Conservation (phyloP, 768 basidiomycete species). For the Crepidotus variabilis region DNA sequence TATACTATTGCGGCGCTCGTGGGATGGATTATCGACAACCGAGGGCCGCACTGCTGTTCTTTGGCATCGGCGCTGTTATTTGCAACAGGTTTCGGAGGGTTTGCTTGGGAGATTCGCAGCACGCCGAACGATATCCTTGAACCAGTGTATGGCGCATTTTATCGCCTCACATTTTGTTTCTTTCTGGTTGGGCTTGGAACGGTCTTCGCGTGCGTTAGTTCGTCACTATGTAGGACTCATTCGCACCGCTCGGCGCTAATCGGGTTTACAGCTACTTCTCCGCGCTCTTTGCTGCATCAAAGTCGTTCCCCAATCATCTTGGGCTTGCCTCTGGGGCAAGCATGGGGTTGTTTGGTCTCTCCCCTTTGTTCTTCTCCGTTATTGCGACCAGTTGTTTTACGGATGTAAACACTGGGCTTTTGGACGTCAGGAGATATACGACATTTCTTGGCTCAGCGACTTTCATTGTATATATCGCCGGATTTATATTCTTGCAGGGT, state of each 20-base stretch:
- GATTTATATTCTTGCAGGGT: slow-evolving; percentile 38
- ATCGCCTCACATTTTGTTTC: slow-evolving; percentile 53
- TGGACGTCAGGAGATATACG: slow-evolving; percentile 46
- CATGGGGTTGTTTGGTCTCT: slow-evolving; percentile 78
- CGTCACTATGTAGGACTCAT: neutral
- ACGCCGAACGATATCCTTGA: slow-evolving; percentile 33
- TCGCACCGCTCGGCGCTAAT: neutral
- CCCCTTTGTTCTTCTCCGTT: slow-evolving; percentile 68
- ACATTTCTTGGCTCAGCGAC: slow-evolving; percentile 54
- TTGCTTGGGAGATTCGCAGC: slow-evolving; percentile 53
- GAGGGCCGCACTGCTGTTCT: slow-evolving; percentile 69
- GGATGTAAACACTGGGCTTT: slow-evolving; percentile 33
- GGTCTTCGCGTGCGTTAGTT: slow-evolving; percentile 60
- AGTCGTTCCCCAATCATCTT: slow-evolving; percentile 59
- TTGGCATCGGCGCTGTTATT: slow-evolving; percentile 58
- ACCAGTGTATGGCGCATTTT: slow-evolving; percentile 43
- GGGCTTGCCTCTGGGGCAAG: slow-evolving; percentile 64
- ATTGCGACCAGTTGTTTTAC: slow-evolving; percentile 64
- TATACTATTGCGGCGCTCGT: slow-evolving; percentile 72
- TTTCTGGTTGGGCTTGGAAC: slow-evolving; percentile 64
- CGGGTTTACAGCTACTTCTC: slow-evolving; percentile 57
- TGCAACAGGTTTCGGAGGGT: slow-evolving; percentile 55
- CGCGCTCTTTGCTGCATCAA: slow-evolving; percentile 70
- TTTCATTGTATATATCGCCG: slow-evolving; percentile 49
- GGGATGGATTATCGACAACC: slow-evolving; percentile 63